phyloP scores from a whole-genome alignment of 192 early-diverging fungal species.

The Dissophora ornata region DNA sequence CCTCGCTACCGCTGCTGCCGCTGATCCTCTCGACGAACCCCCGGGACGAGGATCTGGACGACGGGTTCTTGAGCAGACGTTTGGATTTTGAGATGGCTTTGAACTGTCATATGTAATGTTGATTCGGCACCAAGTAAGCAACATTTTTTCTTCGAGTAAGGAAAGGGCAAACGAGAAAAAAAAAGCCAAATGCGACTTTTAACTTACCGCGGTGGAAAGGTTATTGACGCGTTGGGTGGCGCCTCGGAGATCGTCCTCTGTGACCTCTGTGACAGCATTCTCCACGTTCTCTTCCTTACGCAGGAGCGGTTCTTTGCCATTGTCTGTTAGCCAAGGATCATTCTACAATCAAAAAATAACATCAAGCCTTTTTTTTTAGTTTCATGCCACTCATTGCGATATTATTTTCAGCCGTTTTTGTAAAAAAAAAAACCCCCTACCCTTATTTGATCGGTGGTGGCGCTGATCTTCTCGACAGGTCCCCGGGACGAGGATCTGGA shows the following conservation, averaged over 20 bases:
- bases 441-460: slow-evolving; percentile 73
- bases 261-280: slow-evolving; percentile 81
- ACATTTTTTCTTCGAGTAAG: not conserved
- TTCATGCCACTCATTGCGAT: too few relatives aligned
- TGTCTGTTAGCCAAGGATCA: slow-evolving; percentile 88
- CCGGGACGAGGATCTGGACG: slow-evolving; percentile 8
- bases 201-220: slow-evolving; percentile 74
- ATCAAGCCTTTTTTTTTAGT: too few relatives aligned
- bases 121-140: too few relatives aligned
- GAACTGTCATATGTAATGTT: slow-evolving; percentile 20
- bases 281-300: slow-evolving; percentile 81
- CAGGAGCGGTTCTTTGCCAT: slow-evolving; percentile 70
- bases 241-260: slow-evolving; percentile 83
- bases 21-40: not conserved
- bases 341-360: slow-evolving; percentile 35
- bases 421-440: too few relatives aligned
- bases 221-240: slow-evolving; percentile 70
- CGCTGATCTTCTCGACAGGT: not conserved
- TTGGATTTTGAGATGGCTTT: slow-evolving; percentile 31
- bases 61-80: slow-evolving; percentile 14
- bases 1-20: too few relatives aligned
- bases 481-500: slow-evolving; percentile 7
- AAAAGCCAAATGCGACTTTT: not conserved
- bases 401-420: too few relatives aligned
- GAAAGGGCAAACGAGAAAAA: not conserved